These are phyloP conservation scores for Cyberlindnera saturnus DNA, from an alignment of 805 yeast species.

Conservation along the genomic window DNA sequence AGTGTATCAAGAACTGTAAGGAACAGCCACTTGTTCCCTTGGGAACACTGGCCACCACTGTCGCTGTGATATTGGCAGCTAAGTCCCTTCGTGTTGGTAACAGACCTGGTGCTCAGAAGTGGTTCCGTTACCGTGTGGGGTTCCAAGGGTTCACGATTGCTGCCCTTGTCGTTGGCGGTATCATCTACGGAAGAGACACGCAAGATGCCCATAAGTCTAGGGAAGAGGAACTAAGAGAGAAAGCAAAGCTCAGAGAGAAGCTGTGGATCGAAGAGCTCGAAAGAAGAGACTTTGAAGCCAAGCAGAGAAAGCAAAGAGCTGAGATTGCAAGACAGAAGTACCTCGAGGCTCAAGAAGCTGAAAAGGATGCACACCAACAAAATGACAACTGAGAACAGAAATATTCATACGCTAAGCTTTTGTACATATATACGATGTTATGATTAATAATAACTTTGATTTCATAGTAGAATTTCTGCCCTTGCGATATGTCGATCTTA, in stretches of 20 bases:
- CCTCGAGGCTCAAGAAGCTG: constrained; percentile 34
- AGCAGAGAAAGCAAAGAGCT: constrained; percentile 62
- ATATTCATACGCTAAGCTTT: too few species aligned
- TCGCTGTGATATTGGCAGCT: constrained; percentile 77
- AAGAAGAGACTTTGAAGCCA: constrained; percentile 71
- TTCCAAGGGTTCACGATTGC: constrained; percentile 79
- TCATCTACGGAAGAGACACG: constrained; percentile 49
- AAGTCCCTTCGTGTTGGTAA: constrained; percentile 69
- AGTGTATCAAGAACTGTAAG: constrained; percentile 55
- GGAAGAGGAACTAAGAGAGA: constrained; percentile 63
- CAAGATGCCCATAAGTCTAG: constrained; percentile 41
- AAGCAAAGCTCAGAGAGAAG: constrained; percentile 79
- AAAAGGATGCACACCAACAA: constrained; percentile 19
- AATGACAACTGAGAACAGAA: too few species aligned
- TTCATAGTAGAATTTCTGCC: too few species aligned
- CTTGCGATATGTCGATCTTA: too few species aligned
- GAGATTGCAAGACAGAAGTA: constrained; percentile 47
- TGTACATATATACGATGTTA: too few species aligned
- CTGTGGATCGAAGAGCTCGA: constrained; percentile 90
- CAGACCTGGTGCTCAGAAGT: constrained; percentile 68
- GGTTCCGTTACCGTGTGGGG: constrained; percentile 87
- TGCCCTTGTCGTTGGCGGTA: constrained; percentile 79
- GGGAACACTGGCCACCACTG: constrained; percentile 72
- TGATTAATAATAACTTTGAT: too few species aligned
- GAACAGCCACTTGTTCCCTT: constrained; percentile 89